Evolutionary conservation across 306 rosid species (phyloP).

Genomic region (Prunus davidiana): DNA sequence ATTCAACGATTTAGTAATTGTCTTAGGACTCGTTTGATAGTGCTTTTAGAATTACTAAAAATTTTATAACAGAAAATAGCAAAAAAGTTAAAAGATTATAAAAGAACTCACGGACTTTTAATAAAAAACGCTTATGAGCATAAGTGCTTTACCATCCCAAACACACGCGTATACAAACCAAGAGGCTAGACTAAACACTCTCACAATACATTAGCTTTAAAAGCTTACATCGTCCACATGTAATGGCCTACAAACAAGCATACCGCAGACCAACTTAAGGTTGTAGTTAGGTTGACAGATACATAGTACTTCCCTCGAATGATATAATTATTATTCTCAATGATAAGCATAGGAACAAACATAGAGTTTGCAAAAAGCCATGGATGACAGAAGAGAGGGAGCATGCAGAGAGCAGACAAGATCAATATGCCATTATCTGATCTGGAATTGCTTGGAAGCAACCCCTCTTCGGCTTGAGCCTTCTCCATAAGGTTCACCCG

Average conservation of each 20-base stretch:
- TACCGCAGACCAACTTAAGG: not conserved
- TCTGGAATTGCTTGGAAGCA: conserved; percentile 49
- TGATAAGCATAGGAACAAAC: not conserved
- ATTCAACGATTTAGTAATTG: too few relatives aligned
- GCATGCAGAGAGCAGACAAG: conserved; percentile 18
- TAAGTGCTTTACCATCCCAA: too few relatives aligned
- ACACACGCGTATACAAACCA: too few relatives aligned
- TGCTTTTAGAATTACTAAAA: too few relatives aligned
- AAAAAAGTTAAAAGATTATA: too few relatives aligned
- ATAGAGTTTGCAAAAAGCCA: conserved; percentile 4
- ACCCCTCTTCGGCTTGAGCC: conserved; percentile 34
- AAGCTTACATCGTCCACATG: not conserved
- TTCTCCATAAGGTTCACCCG: conserved; percentile 46
- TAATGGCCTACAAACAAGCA: not conserved
- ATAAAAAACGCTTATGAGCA: too few relatives aligned
- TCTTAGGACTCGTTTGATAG: too few relatives aligned
- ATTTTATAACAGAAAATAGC: too few relatives aligned
- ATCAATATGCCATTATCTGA: conserved; percentile 28
- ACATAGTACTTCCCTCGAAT: not conserved
- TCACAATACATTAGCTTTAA: not conserved
- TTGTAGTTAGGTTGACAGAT: not conserved
- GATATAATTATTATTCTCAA: not conserved
- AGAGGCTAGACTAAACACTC: not conserved
- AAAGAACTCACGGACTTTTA: too few relatives aligned
- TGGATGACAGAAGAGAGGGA: conserved; percentile 85